A percentile compares a stretch with the other conserved stretches of the same genome.
phyloP scores from a whole-genome alignment of 352 stramenopile species.

The Aphanomyces cochlioides region DNA sequence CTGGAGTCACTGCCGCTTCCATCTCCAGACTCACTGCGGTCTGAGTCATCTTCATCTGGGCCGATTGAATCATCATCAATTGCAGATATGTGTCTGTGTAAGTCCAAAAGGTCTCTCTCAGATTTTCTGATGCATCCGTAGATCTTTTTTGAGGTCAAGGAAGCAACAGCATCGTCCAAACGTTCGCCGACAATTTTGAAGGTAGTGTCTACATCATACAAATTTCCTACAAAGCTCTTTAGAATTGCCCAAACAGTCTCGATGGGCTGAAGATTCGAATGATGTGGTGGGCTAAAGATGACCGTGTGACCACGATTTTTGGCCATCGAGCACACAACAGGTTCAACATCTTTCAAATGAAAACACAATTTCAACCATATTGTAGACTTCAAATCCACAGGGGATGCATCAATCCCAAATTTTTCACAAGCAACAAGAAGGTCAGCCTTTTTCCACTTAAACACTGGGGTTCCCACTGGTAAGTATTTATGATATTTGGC shows the following conservation, averaged over 20 bases:
- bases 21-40: too few relatives aligned
- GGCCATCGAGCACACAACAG: neutral
- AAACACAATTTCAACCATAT: neutral
- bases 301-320: neutral
- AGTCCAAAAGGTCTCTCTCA: too few relatives aligned
- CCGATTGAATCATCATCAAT: too few relatives aligned
- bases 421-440: neutral
- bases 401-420: neutral
- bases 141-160: neutral
- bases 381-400: neutral
- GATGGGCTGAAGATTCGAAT: neutral
- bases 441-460: neutral
- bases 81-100: too few relatives aligned
- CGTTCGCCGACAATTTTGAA: neutral
- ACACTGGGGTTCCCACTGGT: neutral
- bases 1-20: too few relatives aligned
- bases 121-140: too few relatives aligned
- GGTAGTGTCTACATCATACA: neutral
- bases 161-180: neutral
- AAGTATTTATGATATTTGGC: neutral
- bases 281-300: neutral
- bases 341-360: neutral
- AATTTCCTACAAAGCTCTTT: neutral
- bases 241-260: neutral
- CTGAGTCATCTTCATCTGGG: too few relatives aligned